A percentile compares a stretch with the other conserved stretches of the same genome.
Conservation (phyloP, 805 yeast genomes). For the Brettanomyces naardenensis region DNA sequence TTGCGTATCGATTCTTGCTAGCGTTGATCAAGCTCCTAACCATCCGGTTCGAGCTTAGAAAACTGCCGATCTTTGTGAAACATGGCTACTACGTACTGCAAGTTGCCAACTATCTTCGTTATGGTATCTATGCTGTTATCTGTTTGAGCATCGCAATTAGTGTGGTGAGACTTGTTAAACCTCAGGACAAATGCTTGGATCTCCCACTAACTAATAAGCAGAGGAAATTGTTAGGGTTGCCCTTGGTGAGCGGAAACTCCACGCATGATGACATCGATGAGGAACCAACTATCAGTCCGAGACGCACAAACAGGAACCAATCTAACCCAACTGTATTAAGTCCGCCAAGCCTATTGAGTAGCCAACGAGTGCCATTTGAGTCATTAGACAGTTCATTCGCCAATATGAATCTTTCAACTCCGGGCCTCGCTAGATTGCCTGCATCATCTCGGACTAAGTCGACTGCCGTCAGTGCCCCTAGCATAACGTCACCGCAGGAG, state of each 20-base stretch:
- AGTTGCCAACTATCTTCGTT: constrained; percentile 8
- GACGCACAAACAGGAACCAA: neutral
- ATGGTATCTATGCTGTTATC: constrained; percentile 19
- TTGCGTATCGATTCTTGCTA: constrained; percentile 24
- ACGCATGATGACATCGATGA: constrained; percentile 1
- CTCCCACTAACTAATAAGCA: constrained; percentile 40
- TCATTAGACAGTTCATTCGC: constrained; percentile 23
- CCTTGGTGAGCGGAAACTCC: constrained; percentile 7
- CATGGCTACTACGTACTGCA: neutral
- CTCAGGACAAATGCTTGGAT: constrained; percentile 44
- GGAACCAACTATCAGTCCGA: neutral
- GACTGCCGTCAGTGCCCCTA: neutral
- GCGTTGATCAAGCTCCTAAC: constrained; percentile 17
- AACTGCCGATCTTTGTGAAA: neutral
- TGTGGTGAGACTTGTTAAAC: constrained; percentile 26
- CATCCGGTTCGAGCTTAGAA: constrained; percentile 8
- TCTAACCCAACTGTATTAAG: neutral
- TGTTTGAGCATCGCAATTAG: constrained; percentile 23
- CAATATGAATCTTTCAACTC: constrained; percentile 17
- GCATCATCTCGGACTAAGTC: neutral
- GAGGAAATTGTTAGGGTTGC: constrained; percentile 37
- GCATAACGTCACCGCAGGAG: constrained; percentile 5
- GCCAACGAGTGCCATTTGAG: constrained; percentile 12
- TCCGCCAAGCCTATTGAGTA: neutral
- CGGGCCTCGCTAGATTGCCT: neutral